These are phyloP conservation scores for Danielia oregonensis DNA, from an alignment of 805 yeast genomes.

Conservation along the genomic window DNA sequence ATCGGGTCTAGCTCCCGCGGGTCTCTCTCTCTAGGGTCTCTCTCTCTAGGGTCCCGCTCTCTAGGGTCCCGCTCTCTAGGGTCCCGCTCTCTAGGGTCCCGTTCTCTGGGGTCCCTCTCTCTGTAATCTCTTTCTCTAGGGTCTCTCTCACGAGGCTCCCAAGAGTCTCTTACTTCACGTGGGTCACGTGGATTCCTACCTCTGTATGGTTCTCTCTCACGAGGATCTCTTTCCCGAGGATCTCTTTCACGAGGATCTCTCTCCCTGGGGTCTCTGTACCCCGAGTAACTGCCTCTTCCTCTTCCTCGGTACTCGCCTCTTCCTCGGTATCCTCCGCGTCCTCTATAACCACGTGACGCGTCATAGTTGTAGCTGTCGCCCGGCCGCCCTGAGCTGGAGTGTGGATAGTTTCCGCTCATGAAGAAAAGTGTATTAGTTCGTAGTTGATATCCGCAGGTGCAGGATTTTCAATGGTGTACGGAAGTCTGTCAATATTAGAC, in stretches of 20 bases:
- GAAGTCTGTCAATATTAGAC: too few species aligned
- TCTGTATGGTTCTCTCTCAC: constrained; percentile 1
- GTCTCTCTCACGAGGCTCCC: constrained; percentile 2
- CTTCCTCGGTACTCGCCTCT: constrained; percentile 6
- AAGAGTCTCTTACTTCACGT: too few species aligned
- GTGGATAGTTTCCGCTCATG: constrained; percentile 4
- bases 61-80: neutral
- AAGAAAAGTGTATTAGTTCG: neutral
- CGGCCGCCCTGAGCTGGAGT: neutral
- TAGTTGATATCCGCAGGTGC: too few species aligned
- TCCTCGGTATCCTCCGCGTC: constrained; percentile 22
- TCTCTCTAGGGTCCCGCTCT: neutral
- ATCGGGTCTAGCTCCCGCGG: neutral
- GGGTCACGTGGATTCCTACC: neutral
- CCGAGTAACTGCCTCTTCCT: neutral
- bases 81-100: neutral
- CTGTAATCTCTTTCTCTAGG: constrained; percentile 1
- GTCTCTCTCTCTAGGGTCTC: constrained; percentile 1
- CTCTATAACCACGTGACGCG: constrained; percentile 9
- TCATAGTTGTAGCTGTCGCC: neutral
- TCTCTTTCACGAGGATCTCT: constrained; percentile 2
- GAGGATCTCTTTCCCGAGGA: constrained; percentile 1
- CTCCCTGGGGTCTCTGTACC: constrained; percentile 1
- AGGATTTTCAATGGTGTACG: too few species aligned
- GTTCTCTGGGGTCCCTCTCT: neutral